Base-by-base conservation (phyloP, 176 grass and related monocot species). In the Musa acuminata region DNA sequence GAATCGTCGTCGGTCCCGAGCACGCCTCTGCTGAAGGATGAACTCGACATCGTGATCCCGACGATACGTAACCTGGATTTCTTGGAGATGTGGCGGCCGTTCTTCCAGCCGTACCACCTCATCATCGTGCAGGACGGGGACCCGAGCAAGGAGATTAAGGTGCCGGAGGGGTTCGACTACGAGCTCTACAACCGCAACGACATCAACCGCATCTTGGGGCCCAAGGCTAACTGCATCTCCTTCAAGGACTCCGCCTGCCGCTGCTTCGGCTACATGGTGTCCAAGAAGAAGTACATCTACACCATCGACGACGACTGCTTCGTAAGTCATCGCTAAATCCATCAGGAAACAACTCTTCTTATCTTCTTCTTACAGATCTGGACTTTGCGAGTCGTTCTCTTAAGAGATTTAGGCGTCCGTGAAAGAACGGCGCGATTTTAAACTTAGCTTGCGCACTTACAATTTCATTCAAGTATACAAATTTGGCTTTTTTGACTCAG, bases 251-350 rank as follows among this genome's bases (percentile, higher is more conserved):
- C 93, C 0, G 93, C 93, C 0, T 97, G 93, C 79, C 79, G 93
- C 22, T 92, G 90, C 85, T 97, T 97, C 55, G 93, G 90, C 0
- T 97, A 90, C 87, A 90, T 97, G 83, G 90, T 97, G 69, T 96
- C 93, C 83, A 92, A 90, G 79, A 96, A 96, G 87, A 96, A 96
- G 93, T 96, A 96, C 69, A 92, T 96, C 83, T 96, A 87, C 89
- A 96, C 93, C 79, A 96, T 96, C 70, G 89, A 96, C 70, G 93
- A 92, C 82, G 93, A 96, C 77, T 96, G 93, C 89, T 96, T 96
- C 86, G 93, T 96, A 65, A 65, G 63, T 65, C 53, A 29, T 12
- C 22, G 63, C 63, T 22, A 27, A 9, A 65, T 65, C 63, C 63
- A 29, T 12, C 11, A 12, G 11, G 11, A 25, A 25, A 65, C 11